These are phyloP conservation scores for Ceriops zippeliana DNA, from an alignment of 345 rosid species.

Conservation along the genomic window DNA sequence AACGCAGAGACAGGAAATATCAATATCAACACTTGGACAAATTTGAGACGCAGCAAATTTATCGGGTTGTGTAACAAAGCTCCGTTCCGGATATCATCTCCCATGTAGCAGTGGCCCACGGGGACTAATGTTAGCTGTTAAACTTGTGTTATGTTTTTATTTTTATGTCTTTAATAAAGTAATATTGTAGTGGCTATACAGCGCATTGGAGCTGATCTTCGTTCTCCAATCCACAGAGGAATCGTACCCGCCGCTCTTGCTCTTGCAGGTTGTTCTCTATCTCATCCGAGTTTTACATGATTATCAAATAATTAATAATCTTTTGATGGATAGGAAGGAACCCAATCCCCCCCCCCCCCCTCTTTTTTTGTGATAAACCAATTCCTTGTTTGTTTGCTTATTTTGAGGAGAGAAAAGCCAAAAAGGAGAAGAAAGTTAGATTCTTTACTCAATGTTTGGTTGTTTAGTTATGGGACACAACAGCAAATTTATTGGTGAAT, in stretches of 20 bases:
- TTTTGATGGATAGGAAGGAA: not conserved
- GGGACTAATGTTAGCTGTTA: not conserved
- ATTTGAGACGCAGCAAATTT: no score
- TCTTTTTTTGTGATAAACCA: not conserved
- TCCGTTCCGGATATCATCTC: not conserved
- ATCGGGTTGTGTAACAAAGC: no score
- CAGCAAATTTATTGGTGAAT: no score
- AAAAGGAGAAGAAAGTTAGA: no score
- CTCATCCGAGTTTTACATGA: not conserved
- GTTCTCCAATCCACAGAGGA: not conserved
- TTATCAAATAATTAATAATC: not conserved
- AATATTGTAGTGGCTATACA: not conserved
- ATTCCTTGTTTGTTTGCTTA: no score
- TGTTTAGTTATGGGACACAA: no score
- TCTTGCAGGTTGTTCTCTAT: not conserved
- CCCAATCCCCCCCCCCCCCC: not conserved
- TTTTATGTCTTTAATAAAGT: not conserved
- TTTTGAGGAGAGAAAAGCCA: no score
- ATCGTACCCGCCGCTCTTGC: conserved; percentile 12
- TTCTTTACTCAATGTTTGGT: no score
- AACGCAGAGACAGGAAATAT: no score
- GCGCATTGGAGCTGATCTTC: not conserved
- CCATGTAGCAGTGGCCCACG: not conserved
- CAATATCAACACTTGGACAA: no score
- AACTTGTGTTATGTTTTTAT: no score